Conservation (phyloP, 2,329 filamentous ascomycete species). For the Xylariaceae sp. region DNA sequence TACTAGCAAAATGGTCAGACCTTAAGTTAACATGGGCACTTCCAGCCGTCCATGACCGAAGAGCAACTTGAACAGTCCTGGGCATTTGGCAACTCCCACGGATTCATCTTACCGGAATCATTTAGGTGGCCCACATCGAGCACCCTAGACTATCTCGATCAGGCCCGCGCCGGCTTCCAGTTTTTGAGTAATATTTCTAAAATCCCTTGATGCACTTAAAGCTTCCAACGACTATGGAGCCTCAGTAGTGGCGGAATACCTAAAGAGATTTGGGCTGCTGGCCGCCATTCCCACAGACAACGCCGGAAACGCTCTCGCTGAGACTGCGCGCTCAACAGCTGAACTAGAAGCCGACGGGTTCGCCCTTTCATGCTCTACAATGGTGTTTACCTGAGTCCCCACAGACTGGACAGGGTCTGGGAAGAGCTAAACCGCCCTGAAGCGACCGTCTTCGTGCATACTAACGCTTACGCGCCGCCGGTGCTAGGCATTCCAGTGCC, state of each 20-base stretch:
- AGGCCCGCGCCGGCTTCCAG: not conserved
- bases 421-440: not conserved
- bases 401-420: not conserved
- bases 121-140: not conserved
- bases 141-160: not conserved
- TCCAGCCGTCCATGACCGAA: not conserved
- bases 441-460: not conserved
- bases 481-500: not conserved
- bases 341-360: not conserved
- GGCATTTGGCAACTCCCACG: not conserved
- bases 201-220: not conserved
- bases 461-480: not conserved
- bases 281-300: constrained; percentile 7
- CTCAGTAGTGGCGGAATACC: not conserved
- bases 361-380: not conserved
- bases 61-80: not conserved
- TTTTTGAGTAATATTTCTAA: constrained; percentile 2
- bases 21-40: not conserved
- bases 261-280: constrained; percentile 1
- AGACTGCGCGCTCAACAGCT: not conserved
- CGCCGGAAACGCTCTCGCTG: not conserved
- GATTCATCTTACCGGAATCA: not conserved
- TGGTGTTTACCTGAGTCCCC: not conserved
- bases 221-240: constrained; percentile 6
- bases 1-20: not conserved